phyloP scores from a whole-genome alignment of 1,284 basidiomycete species.

The Uromyces viciae-fabae region DNA sequence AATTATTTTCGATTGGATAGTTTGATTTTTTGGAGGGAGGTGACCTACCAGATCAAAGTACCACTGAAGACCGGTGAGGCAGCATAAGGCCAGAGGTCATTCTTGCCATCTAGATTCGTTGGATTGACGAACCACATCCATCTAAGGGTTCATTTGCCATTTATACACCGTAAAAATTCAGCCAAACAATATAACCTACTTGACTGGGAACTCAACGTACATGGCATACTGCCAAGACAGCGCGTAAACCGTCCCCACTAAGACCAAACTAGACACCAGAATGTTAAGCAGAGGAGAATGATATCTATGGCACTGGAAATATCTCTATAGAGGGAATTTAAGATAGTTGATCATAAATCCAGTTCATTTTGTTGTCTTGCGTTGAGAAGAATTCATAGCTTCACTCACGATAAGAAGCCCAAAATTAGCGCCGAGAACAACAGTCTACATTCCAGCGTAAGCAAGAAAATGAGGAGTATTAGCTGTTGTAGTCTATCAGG shows the following conservation, averaged over 20 bases:
- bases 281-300: slow-evolving; percentile 12
- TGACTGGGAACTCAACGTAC: neutral
- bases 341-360: neutral
- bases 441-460: neutral
- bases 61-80: slow-evolving; percentile 28
- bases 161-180: neutral
- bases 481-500: neutral
- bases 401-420: slow-evolving; percentile 35
- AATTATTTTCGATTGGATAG: neutral
- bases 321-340: neutral
- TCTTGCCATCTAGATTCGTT: neutral
- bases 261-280: neutral
- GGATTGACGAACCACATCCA: slow-evolving; percentile 33
- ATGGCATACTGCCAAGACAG: slow-evolving; percentile 10
- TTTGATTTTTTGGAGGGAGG: neutral
- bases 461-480: neutral
- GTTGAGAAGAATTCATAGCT: too few species aligned
- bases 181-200: neutral
- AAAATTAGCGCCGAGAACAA: neutral
- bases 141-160: neutral
- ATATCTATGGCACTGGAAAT: slow-evolving; percentile 8
- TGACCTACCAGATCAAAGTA: slow-evolving; percentile 17
- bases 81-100: slow-evolving; percentile 24
- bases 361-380: neutral
- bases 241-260: neutral